These are phyloP conservation scores for Trichoderma sp. DNA, from an alignment of 2,329 filamentous ascomycete species.

Conservation along the genomic window DNA sequence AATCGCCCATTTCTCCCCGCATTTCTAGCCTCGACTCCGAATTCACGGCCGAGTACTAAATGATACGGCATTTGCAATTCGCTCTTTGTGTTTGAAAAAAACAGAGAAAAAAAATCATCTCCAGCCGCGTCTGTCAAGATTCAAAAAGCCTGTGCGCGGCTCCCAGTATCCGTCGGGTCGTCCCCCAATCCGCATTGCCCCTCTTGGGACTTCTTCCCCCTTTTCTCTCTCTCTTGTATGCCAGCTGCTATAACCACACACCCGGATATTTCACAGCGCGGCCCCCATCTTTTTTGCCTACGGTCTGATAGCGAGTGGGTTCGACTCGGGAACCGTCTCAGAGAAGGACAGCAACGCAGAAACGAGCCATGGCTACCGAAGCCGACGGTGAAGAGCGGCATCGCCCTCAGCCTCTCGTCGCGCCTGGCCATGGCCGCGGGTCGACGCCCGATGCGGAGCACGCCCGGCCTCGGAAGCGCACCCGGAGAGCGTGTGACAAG, in stretches of 20 bases:
- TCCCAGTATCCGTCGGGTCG: slow-evolving; percentile 20
- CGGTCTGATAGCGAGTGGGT: slow-evolving; percentile 7
- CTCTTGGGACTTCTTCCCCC: background rate
- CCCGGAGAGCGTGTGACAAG: slow-evolving; percentile 38
- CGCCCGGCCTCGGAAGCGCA: slow-evolving; percentile 35
- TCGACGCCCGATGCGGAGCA: slow-evolving; percentile 27
- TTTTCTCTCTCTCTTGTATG: background rate
- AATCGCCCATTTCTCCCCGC: slow-evolving; percentile 12
- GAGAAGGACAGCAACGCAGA: background rate
- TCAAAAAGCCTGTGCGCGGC: background rate
- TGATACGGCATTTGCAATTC: background rate
- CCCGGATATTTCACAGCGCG: slow-evolving; percentile 11
- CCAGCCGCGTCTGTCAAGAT: background rate
- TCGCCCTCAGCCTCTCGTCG: slow-evolving; percentile 3
- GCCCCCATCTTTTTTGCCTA: slow-evolving; percentile 7
- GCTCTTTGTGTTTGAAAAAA: background rate
- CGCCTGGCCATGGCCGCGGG: background rate
- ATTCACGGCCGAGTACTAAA: background rate
- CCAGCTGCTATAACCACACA: background rate
- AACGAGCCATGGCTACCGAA: slow-evolving; percentile 15
- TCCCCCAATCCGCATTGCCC: background rate
- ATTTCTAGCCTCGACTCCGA: background rate
- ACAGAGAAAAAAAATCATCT: background rate
- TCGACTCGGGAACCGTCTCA: background rate
- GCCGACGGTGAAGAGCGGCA: slow-evolving; percentile 23